These are phyloP conservation scores for Cucurbita moschata DNA, from an alignment of 306 rosid species.

Conservation along the genomic window DNA sequence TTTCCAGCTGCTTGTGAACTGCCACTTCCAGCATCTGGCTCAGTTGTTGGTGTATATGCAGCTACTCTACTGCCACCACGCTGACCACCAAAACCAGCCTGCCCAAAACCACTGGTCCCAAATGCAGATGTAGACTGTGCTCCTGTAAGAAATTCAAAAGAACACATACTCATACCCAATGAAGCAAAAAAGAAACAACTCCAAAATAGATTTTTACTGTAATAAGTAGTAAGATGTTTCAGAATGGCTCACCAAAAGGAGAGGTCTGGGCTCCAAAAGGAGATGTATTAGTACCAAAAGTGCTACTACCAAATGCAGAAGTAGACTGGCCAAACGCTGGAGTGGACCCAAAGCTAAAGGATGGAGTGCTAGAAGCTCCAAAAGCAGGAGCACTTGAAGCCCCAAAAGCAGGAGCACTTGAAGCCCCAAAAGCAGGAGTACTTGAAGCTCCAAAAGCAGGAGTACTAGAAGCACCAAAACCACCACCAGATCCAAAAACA, in stretches of 20 bases:
- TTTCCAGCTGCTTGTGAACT: conserved; percentile 39
- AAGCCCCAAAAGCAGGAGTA: conserved; percentile 36
- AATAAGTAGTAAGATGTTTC: neutral
- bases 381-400: conserved; percentile 51
- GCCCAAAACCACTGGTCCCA: conserved; percentile 54
- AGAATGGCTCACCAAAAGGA: conserved; percentile 40
- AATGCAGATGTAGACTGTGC: conserved; percentile 49
- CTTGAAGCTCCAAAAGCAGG: conserved; percentile 29
- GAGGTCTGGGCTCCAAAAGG: conserved; percentile 77
- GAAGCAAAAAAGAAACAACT: neutral
- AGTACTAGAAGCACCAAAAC: conserved; percentile 59
- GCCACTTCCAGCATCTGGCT: conserved; percentile 42
- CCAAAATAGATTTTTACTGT: neutral
- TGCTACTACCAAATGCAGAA: conserved; percentile 64
- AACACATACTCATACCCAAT: neutral
- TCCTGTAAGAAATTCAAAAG: conserved; percentile 27
- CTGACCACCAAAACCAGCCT: conserved; percentile 59
- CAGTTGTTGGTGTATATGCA: conserved; percentile 58
- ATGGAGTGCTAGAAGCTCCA: conserved; percentile 59
- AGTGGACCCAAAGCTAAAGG: conserved; percentile 50
- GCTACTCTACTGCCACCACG: conserved; percentile 76
- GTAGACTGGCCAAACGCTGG: conserved; percentile 63
- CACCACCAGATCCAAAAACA: conserved; percentile 55
- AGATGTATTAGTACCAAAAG: conserved; percentile 44
- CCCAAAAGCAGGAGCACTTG: conserved; percentile 47